Conservation (phyloP, 2,329 filamentous ascomycete species). For the Fonsecaea monophora region DNA sequence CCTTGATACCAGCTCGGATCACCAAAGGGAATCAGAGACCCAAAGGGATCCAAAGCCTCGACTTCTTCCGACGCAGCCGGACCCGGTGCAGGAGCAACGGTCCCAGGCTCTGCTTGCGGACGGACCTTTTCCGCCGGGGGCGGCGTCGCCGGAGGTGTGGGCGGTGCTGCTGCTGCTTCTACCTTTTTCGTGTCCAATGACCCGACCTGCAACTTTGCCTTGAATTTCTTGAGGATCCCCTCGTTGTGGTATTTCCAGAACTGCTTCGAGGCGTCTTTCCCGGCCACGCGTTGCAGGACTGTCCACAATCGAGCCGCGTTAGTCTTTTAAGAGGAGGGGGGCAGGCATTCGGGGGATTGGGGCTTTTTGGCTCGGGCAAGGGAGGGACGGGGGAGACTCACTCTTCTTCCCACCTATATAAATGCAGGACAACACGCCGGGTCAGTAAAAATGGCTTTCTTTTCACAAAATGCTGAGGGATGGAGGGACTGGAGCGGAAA, state of each 20-base stretch:
- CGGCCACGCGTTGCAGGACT: constrained; percentile 70
- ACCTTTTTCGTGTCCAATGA: constrained; percentile 87
- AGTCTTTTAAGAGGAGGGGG: not conserved
- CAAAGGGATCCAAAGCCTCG: constrained; percentile 82
- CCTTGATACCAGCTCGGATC: constrained; percentile 96
- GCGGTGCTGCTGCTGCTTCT: constrained; percentile 57
- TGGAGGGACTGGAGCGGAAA: not conserved
- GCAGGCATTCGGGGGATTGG: constrained; percentile 19
- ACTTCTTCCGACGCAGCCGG: constrained; percentile 57
- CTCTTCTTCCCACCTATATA: constrained; percentile 72
- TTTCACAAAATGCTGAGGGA: too few species aligned
- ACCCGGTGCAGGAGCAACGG: constrained; percentile 54
- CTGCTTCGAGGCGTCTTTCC: constrained; percentile 72
- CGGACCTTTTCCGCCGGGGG: constrained; percentile 59
- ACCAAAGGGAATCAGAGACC: constrained; percentile 85
- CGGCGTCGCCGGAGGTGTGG: constrained; percentile 55
- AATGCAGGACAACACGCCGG: not conserved
- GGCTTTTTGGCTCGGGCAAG: too few species aligned
- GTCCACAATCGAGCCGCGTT: constrained; percentile 27
- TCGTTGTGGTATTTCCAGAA: constrained; percentile 72
- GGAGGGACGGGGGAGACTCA: constrained; percentile 46
- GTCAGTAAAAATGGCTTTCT: constrained; percentile 11
- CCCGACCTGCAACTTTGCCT: constrained; percentile 64
- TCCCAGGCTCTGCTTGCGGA: constrained; percentile 66
- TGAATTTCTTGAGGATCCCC: constrained; percentile 67